Evolutionary conservation across 2,329 filamentous ascomycete genomes (phyloP).

Genomic region (Talaromyces sp.): DNA sequence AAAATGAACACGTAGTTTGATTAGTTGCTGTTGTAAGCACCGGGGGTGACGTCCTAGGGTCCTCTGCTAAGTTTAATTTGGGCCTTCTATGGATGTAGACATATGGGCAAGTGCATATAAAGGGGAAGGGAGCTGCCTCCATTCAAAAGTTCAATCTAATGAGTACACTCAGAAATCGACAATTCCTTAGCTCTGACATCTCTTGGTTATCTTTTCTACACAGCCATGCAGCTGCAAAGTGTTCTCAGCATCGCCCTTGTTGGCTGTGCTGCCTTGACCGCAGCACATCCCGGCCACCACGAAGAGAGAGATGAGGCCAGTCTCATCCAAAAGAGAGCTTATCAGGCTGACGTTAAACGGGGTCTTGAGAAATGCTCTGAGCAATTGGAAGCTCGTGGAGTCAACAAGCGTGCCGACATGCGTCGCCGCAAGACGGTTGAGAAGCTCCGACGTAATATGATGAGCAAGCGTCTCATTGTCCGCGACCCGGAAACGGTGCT

Average conservation of each 20-base stretch:
- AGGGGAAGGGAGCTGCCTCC: background rate
- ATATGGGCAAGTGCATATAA: background rate
- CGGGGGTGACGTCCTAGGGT: background rate
- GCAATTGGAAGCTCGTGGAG: constrained; percentile 16
- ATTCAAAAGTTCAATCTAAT: background rate
- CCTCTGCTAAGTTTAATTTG: background rate
- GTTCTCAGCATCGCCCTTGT: background rate
- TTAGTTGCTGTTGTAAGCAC: background rate
- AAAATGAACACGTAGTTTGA: too few species aligned
- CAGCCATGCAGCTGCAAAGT: background rate
- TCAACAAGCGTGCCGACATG: constrained; percentile 18
- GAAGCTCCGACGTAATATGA: constrained; percentile 8
- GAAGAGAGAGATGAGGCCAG: background rate
- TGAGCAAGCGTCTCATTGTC: constrained; percentile 13
- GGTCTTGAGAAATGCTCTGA: constrained; percentile 17
- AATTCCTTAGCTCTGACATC: background rate
- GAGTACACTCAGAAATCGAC: background rate
- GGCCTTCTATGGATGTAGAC: background rate
- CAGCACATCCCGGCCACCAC: background rate
- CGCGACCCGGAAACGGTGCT: constrained; percentile 32
- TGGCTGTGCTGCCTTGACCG: background rate
- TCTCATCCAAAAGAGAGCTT: constrained; percentile 12
- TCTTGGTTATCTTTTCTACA: background rate
- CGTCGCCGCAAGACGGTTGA: constrained; percentile 18
- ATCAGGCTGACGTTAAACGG: constrained; percentile 15